Evolutionary conservation across 192 early-diverging fungal genomes (phyloP), one percentile per base, ranked within the genome.

Genomic region (Linnemannia hyalina): DNA sequence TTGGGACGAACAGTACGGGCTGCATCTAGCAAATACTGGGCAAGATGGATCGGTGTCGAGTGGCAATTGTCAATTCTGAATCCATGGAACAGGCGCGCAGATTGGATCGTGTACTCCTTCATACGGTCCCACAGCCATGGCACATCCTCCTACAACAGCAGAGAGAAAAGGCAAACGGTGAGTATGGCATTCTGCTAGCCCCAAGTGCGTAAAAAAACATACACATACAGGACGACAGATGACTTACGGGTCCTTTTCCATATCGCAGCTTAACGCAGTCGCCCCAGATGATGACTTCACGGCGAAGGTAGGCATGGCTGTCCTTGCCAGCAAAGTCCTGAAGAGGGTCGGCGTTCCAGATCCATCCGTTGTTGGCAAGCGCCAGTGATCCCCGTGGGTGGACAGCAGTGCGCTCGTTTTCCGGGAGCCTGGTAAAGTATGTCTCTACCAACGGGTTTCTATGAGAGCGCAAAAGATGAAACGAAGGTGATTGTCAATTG

Each of bases 1-100:
- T 99, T 93, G 22, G 97, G 98, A 18, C 95, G 93, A 26, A 96
- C 92, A 29, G 83, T 80, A 42, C 99, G 93, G 5, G 97, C 99
- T 60, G 93, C 92, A 82, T 99, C 97, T 55, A 99, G 89, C 9
- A 99, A 89, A 75, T 99, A 97, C 71, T 97, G 90, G 1, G 97
- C 99, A 4, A 99, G 93, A 83, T 98, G 96, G 29, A 99, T 92
- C 1, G 99, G 99, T 3, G 99, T 99, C 32, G 97, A 98, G 82
- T 99, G 99, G 83, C 99, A 99, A 85, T 99, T 99, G 90, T 99
- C 99, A 73, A 99, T 99, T 40, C 99, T 95, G 89, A 99, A 96
- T 13, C 98, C 99, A 68, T 99, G 93, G 90, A 99, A 99, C 4
- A 95, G 88, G 1, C 90, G 87, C 1, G 99, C 98, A 91, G 98